Base-by-base conservation (phyloP, 1,284 basidiomycete genomes). In the Bondarzewia mesenterica region DNA sequence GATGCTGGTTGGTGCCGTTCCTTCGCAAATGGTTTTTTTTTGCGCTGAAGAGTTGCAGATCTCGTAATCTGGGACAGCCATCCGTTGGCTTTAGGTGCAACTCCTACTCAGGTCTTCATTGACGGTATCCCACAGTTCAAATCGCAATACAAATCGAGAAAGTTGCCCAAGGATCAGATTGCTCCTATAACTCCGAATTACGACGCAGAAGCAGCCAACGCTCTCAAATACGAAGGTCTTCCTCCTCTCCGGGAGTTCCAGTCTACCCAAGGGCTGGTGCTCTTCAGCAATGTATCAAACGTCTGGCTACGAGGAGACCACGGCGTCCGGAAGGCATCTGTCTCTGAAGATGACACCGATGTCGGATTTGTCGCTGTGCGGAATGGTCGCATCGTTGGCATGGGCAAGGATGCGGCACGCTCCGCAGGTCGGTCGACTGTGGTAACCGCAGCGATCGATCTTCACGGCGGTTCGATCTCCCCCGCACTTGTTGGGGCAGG, bases 31-130 rank as follows among this genome's bases (percentile, higher is more conserved):
- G n/a, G n/a, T n/a, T 10, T 21, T 42, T 23, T 27, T 22, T 32
- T 16, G 46, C 42, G 36, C 21, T 37, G 8, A 36, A 35, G 18
- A 45, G 20, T 41, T 42, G n/a, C 50, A 80, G 87, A 93, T 63
- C 56, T 94, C 18, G 89, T 93, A 15, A 72, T 94, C 4, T 94
- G 92, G 91, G 89, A 93, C 57, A 84, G 80, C 20, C 89, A 92
- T 64, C 91, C 91, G 0, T 74, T 94, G 23, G 68, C 80, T 0
- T 71, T 93, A 3, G 83, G 84, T 7, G 78, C 71, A 58, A 88
- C 77, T 58, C 92, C 78, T 59, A 77, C 66, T 27, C 82, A 86
- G 59, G 82, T 86, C 8, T 79, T 77, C 60, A 78, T 85, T 35
- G 83, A 86, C 54, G 84, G 83, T 7, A 77, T 85, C 42, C 68